Evolutionary conservation across 345 rosid species (phyloP), one percentile per base, ranked within the genome.

Genomic region (Brassica juncea): DNA sequence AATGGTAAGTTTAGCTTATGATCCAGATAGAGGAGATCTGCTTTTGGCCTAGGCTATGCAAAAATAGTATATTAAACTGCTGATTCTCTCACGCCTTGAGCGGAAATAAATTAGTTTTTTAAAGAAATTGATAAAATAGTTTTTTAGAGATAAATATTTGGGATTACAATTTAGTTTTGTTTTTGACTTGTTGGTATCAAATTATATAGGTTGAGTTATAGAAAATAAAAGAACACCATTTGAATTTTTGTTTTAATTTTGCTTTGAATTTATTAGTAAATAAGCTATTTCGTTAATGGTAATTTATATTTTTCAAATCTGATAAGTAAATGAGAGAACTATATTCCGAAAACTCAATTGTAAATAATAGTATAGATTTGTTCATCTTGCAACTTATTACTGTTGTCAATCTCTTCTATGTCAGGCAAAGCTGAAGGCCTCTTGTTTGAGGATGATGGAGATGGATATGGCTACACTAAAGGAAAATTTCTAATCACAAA

Each of bases 401-500:
- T 57, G 15, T 47, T 47, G 15, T 12, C 54, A 47, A 47, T 47
- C 54, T 12, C 15, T 2, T 47, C 54, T 47, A 47, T 68, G 49
- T 65, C 84, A 92, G 98, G 97, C 77, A 85, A 80, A 66, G 97
- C 97, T 32, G 54, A 76, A 83, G 98, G 98, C 62, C 70, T 87
- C 82, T 78, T 92, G 37, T 94, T 84, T 70, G 97, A 92, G 81
- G 98, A 94, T 78, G 91, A 87, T 62, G 98, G 97, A 72, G 98
- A 94, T 84, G 97, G 97, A 69, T 90, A 88, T 85, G 94, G 88
- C 68, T 94, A 88, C 80, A 77, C 82, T 39, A 64, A 86, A 61
- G 94, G 97, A 71, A 74, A 77, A 76, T 92, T 79, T 84, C 85
- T 92, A 73, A 77, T 88, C 68, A 88, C 93, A 14, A 81, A 88